Evolutionary conservation across 2,329 filamentous ascomycete species (phyloP), one percentile per base, ranked within the genome.

Genomic region (Rhinocladiella mackenziei): DNA sequence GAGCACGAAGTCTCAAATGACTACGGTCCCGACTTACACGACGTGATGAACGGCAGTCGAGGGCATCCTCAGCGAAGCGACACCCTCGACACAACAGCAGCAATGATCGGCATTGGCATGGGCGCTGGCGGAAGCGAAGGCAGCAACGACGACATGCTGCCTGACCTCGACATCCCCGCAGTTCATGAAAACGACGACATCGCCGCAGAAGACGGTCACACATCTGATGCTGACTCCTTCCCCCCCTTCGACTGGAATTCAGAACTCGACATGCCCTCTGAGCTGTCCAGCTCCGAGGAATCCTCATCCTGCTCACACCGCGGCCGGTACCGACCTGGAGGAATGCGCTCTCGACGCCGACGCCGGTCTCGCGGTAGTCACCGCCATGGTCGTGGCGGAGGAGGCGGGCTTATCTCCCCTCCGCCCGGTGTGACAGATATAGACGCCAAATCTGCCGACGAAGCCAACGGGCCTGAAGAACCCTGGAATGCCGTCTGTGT

Each of bases 401-500:
- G 23, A 26, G 23, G 23, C 23, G 11, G 23, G 23, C 7, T 26
- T 7, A 11, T n/a, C n/a, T n/a, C 23, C 11, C 20, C 37, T 15
- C 5, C 11, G 8, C 33, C 13, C 9, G 17, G 8, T 15, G 8
- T 15, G 4, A 20, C 19, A 10, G 33, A 19, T 15, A 7, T n/a
- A n/a, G n/a, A n/a, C n/a, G n/a, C n/a, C n/a, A n/a, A n/a, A n/a
- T n/a, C n/a, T n/a, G n/a, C n/a, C n/a, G n/a, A n/a, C n/a, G n/a
- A n/a, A 3, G 57, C 47, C 7, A 58, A 56, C 23, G 48, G 47
- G 10, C 56, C 53, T 17, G 55, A 49, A 10, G 62, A 66, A 48
- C 76, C 76, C 0, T 81, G 78, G 78, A 79, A 80, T 54, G 78
- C 78, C 1, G 69, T 80, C 1, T 78, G 75, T 49, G 76, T 81